Conservation (phyloP, 768 basidiomycete genomes). For the Naganishia kalamii region DNA sequence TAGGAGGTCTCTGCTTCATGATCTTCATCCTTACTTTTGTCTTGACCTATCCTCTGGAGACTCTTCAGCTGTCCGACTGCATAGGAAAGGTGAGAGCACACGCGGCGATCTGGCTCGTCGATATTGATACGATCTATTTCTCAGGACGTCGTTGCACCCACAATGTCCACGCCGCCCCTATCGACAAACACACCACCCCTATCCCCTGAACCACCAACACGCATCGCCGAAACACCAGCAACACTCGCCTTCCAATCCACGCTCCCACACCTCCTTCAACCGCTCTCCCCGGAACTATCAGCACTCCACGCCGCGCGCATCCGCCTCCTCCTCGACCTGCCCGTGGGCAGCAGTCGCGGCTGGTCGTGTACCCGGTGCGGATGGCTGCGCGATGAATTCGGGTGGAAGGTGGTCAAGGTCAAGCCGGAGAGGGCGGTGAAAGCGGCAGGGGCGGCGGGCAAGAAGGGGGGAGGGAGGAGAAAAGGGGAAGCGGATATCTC, state of each 20-base stretch:
- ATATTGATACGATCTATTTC: too few species aligned
- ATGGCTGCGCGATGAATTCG: slow-evolving; percentile 14
- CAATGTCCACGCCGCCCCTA: slow-evolving; percentile 1
- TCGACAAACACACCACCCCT: background rate
- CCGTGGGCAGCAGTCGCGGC: background rate
- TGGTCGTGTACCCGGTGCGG: slow-evolving; percentile 25
- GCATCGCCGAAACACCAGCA: background rate
- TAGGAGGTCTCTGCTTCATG: too few species aligned
- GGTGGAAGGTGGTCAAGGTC: slow-evolving; percentile 23
- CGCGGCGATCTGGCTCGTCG: too few species aligned
- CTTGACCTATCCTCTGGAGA: too few species aligned
- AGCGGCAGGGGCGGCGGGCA: background rate
- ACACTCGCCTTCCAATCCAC: background rate
- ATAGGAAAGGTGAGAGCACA: too few species aligned
- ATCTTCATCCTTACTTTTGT: too few species aligned
- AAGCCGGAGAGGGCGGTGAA: slow-evolving; percentile 11
- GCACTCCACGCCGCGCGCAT: slow-evolving; percentile 22
- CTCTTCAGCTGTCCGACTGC: too few species aligned
- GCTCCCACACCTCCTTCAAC: background rate
- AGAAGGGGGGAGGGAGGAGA: slow-evolving; percentile 15
- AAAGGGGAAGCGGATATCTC: slow-evolving; percentile 11
- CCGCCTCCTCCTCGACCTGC: slow-evolving; percentile 19
- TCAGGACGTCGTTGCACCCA: background rate
- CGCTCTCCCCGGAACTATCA: slow-evolving; percentile 16
- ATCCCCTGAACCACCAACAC: background rate